A percentile compares a stretch with the other conserved stretches of the same genome.
These are phyloP conservation scores for Vaccinium corymbosum DNA, from an alignment of 148 eudicot genomes.

Conservation along the genomic window DNA sequence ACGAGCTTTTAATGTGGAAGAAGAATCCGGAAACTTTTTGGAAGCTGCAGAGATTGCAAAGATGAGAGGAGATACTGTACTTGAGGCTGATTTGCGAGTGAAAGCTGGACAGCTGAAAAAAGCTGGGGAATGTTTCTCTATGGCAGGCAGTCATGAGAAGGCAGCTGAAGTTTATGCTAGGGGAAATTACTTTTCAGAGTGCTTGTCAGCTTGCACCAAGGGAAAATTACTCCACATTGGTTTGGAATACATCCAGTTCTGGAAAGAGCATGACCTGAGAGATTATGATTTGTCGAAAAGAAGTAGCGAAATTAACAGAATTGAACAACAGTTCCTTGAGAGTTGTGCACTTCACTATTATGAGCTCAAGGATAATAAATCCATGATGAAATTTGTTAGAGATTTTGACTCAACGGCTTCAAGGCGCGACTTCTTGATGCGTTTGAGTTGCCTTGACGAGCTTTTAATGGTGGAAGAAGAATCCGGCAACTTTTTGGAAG, in stretches of 20 bases:
- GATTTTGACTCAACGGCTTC: conserved; percentile 45
- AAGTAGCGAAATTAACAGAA: conserved; percentile 32
- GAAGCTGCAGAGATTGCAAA: conserved; percentile 63
- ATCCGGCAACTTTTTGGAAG: conserved; percentile 49
- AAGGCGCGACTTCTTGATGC: conserved; percentile 45
- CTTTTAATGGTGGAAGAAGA: conserved; percentile 56
- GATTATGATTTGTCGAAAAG: neutral
- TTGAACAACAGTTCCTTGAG: conserved; percentile 59
- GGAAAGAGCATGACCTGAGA: conserved; percentile 43
- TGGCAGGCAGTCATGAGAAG: conserved; percentile 30
- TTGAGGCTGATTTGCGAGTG: conserved; percentile 49
- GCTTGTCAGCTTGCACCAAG: conserved; percentile 53
- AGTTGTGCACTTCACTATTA: conserved; percentile 44
- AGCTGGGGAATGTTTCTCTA: conserved; percentile 64
- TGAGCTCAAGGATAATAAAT: conserved; percentile 34
- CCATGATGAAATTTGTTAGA: conserved; percentile 63
- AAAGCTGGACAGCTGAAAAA: conserved; percentile 47
- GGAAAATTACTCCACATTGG: conserved; percentile 52
- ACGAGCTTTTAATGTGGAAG: conserved; percentile 57
- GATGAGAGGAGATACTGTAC: conserved; percentile 41
- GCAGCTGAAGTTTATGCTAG: conserved; percentile 61
- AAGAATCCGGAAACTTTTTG: conserved; percentile 53
- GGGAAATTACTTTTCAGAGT: conserved; percentile 45
- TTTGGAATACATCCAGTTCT: conserved; percentile 42
- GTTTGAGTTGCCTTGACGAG: conserved; percentile 47